These are phyloP conservation scores for Cladophialophora exuberans DNA, from an alignment of 2,329 filamentous ascomycete species.

Conservation along the genomic window DNA sequence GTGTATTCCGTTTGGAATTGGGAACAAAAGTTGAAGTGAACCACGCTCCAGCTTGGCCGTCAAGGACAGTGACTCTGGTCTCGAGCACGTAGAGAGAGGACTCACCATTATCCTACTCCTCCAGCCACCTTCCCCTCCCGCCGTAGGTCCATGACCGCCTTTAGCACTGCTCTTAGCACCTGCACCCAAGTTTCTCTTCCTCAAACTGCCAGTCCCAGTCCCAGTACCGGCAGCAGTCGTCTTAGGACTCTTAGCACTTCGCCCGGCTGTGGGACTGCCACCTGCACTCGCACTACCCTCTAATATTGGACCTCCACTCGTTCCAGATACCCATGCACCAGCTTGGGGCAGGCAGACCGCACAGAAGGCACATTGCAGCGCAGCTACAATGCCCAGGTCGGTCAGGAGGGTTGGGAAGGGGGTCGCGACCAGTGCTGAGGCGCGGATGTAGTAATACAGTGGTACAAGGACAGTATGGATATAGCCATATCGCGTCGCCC, in stretches of 20 bases:
- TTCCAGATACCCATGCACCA: constrained; percentile 40
- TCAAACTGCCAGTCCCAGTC: constrained; percentile 23
- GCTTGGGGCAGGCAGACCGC: constrained; percentile 62
- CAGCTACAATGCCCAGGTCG: constrained; percentile 64
- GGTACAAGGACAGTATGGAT: constrained; percentile 71
- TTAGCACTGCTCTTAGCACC: constrained; percentile 16
- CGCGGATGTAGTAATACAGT: constrained; percentile 64
- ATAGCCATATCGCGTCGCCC: constrained; percentile 62
- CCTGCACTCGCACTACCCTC: constrained; percentile 29
- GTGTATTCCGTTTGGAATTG: not conserved
- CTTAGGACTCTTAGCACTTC: constrained; percentile 10
- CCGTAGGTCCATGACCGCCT: constrained; percentile 11
- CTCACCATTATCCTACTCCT: constrained; percentile 34
- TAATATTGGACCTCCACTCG: constrained; percentile 23
- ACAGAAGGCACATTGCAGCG: constrained; percentile 65
- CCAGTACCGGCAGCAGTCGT: too few species aligned
- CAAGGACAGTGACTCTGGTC: too few species aligned
- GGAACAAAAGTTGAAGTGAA: too few species aligned
- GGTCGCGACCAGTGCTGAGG: constrained; percentile 69
- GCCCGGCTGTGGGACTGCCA: constrained; percentile 6
- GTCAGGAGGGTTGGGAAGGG: constrained; percentile 67
- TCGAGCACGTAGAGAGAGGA: not conserved
- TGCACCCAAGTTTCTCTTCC: constrained; percentile 26
- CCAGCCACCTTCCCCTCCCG: constrained; percentile 28
- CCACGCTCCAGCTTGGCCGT: too few species aligned